phyloP scores from a whole-genome alignment of 1,284 basidiomycete genomes.

The Heterobasidion irregulare region DNA sequence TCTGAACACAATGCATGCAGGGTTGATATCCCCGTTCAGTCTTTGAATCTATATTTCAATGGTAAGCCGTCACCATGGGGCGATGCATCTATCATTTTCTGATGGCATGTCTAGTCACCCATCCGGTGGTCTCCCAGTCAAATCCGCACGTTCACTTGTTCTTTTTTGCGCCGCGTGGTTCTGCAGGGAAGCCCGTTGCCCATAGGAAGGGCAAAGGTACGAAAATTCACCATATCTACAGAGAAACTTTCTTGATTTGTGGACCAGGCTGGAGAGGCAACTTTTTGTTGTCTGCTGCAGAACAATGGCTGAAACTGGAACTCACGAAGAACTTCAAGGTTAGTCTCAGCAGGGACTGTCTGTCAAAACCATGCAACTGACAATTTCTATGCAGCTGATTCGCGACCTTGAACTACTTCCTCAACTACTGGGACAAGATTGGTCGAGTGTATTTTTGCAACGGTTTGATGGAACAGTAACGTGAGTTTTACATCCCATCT shows the following conservation, averaged over 20 bases:
- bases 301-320: slow-evolving; percentile 92
- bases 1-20: slow-evolving; percentile 21
- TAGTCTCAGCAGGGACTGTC: slow-evolving; percentile 1
- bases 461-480: slow-evolving; percentile 79
- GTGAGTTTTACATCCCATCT: slow-evolving; percentile 27
- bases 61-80: slow-evolving; percentile 28
- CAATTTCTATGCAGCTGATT: slow-evolving; percentile 50
- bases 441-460: slow-evolving; percentile 92
- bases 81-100: background rate
- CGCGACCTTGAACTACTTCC: slow-evolving; percentile 89
- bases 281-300: slow-evolving; percentile 85
- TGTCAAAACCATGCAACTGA: background rate
- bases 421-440: slow-evolving; percentile 85
- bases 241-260: background rate
- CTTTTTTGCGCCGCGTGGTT: slow-evolving; percentile 92
- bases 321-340: slow-evolving; percentile 93
- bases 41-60: slow-evolving; percentile 91
- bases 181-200: slow-evolving; percentile 89
- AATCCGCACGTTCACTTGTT: slow-evolving; percentile 99
- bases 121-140: slow-evolving; percentile 92
- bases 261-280: slow-evolving; percentile 86
- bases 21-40: slow-evolving; percentile 93
- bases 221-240: background rate
- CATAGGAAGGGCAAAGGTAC: slow-evolving; percentile 86
- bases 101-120: slow-evolving; percentile 57